A percentile compares a stretch with the other conserved stretches of the same genome.
These are phyloP conservation scores for Wickerhamomyces chaumierensis DNA, from an alignment of 805 yeast genomes.

Conservation along the genomic window DNA sequence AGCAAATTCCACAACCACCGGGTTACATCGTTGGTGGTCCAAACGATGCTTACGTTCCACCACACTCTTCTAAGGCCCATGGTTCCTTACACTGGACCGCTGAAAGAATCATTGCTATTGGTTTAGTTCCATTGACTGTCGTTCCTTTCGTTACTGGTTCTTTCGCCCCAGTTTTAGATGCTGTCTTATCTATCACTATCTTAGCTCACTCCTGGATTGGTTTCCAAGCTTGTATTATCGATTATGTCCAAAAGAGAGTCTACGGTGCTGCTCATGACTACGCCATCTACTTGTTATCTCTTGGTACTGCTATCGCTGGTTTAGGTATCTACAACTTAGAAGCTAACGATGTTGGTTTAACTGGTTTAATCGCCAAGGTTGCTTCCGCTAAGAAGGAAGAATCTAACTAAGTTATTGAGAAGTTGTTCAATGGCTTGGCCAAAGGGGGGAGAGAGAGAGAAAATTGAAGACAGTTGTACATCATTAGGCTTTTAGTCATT, in stretches of 20 bases:
- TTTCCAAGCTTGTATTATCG: conserved; percentile 82
- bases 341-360: conserved; percentile 70
- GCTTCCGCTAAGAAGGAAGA: not conserved
- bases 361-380: conserved; percentile 31
- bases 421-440: too few species aligned
- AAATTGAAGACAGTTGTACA: too few species aligned
- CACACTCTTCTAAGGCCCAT: conserved; percentile 49
- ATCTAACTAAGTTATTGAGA: not conserved
- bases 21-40: conserved; percentile 89
- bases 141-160: conserved; percentile 73
- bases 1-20: conserved; percentile 69
- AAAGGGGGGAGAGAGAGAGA: too few species aligned
- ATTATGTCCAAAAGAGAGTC: conserved; percentile 80
- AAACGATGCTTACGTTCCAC: conserved; percentile 74
- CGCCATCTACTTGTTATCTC: conserved; percentile 55
- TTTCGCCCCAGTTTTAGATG: conserved; percentile 58
- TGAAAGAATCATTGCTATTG: conserved; percentile 61
- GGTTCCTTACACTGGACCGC: conserved; percentile 94
- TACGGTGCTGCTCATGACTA: conserved; percentile 67
- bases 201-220: conserved; percentile 80
- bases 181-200: conserved; percentile 51
- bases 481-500: too few species aligned
- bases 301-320: conserved; percentile 61
- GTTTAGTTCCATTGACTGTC: conserved; percentile 66
- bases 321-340: conserved; percentile 79